A percentile compares a stretch with the other conserved stretches of the same genome.
Conservation (phyloP, 192 early-diverging fungal genomes). For the Rhizophagus prolifer region DNA sequence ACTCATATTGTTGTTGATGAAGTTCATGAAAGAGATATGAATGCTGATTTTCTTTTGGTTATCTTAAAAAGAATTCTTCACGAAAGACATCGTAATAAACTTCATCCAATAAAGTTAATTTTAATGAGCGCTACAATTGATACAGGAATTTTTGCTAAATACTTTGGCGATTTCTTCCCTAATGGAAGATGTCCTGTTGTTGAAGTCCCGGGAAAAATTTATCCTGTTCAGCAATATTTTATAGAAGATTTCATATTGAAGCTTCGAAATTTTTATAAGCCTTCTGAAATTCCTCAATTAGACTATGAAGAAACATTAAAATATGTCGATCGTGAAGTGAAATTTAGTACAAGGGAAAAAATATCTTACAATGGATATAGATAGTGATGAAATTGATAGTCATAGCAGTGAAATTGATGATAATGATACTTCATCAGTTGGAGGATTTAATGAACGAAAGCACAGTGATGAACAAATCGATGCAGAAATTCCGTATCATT, state of each 20-base stretch:
- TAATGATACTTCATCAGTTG: conserved; percentile 23
- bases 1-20: conserved; percentile 59
- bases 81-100: conserved; percentile 43
- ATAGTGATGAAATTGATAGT: conserved; percentile 20
- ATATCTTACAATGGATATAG: conserved; percentile 3
- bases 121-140: conserved; percentile 58
- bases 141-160: conserved; percentile 47
- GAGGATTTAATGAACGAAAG: conserved; percentile 6
- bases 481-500: conserved; percentile 41
- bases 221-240: conserved; percentile 55
- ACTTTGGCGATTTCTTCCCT: conserved; percentile 46
- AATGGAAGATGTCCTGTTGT: conserved; percentile 55
- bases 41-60: conserved; percentile 47
- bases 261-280: conserved; percentile 34
- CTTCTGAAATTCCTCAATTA: conserved; percentile 26
- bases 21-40: conserved; percentile 54
- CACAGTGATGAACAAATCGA: conserved; percentile 40
- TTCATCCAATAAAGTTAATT: conserved; percentile 46
- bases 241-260: conserved; percentile 55
- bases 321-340: conserved; percentile 48
- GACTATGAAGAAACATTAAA: conserved; percentile 38
- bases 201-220: conserved; percentile 58
- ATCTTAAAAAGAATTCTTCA: conserved; percentile 46
- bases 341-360: conserved; percentile 10
- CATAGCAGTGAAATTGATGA: conserved; percentile 41